Evolutionary conservation across 1,284 basidiomycete genomes (phyloP), one percentile per base, ranked within the genome.

Genomic region (Caloboletus inedulis): DNA sequence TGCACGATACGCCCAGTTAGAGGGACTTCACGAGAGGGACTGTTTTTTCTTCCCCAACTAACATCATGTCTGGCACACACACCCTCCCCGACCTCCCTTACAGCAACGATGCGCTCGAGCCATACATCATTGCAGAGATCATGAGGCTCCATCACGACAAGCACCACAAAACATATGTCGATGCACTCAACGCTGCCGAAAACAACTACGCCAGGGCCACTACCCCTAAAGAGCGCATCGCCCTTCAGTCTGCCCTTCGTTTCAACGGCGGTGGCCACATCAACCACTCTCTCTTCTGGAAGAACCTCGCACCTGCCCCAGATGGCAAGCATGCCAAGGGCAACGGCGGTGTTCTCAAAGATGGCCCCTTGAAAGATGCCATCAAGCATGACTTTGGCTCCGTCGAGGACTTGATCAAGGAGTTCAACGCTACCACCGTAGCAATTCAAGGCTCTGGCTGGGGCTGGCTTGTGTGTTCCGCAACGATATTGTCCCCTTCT

Each of bases 201-300:
- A 79, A 80, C 54, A 76, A 82, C 44, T 88, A 88, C 64, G 78
- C 83, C 54, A 84, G 82, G 62, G 74, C 85, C 0, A 60, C 74
- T 7, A 78, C 84, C 54, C 82, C 87, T 59, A 87, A 87, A 74
- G 87, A 92, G 69, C 83, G 84, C 68, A 94, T 95, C 69, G 84
- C 83, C 53, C 82, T 86, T 45, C 82, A 89, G 71, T 74, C 80
- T 43, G 86, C 84, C 47, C 75, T 90, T 68, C 89, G 85, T 70
- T 85, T 85, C 76, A 85, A 85, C 68, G 82, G 82, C 47, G 83
- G 84, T 63, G 82, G 82, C 7, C 89, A 91, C 70, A 90, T 91
- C 75, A 94, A 93, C 76, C 92, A 95, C 78, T 86, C 91, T 30
- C 84, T 96, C 60, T 96, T 96, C 79, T 95, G 93, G 93, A 91